A percentile compares a stretch with the other conserved stretches of the same genome.
Conservation (phyloP, 2,329 filamentous ascomycete genomes). For the Tolypocladium capitatum region DNA sequence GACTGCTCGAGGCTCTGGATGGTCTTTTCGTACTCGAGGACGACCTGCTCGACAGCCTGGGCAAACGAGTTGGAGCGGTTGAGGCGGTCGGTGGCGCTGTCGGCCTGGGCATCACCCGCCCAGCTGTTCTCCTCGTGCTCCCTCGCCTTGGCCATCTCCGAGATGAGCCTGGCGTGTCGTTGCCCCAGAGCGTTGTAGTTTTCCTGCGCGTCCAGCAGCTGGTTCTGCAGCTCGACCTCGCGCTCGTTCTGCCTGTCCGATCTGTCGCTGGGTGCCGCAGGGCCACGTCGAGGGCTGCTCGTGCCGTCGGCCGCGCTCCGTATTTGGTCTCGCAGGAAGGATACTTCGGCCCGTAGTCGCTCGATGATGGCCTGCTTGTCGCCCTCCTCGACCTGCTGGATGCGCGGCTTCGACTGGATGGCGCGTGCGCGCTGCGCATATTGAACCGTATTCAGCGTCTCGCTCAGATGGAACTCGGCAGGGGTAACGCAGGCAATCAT, state of each 20-base stretch:
- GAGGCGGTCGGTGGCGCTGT: constrained; percentile 72
- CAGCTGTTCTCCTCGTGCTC: constrained; percentile 53
- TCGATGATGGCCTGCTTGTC: constrained; percentile 94
- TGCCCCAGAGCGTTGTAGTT: constrained; percentile 86
- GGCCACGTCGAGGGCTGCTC: constrained; percentile 39
- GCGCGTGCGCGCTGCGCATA: constrained; percentile 92
- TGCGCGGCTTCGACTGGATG: constrained; percentile 94
- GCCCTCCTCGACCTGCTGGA: constrained; percentile 83
- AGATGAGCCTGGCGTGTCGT: constrained; percentile 88
- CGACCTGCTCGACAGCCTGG: constrained; percentile 88
- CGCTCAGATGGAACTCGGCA: constrained; percentile 91
- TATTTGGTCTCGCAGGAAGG: constrained; percentile 88
- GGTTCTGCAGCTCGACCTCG: constrained; percentile 84
- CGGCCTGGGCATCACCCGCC: constrained; percentile 48
- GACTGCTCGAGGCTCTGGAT: constrained; percentile 90
- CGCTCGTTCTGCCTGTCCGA: constrained; percentile 69
- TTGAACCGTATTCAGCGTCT: constrained; percentile 93
- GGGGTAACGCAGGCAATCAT: constrained; percentile 99
- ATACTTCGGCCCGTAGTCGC: constrained; percentile 81
- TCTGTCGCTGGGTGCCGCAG: constrained; percentile 49
- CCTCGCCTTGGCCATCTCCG: constrained; percentile 78
- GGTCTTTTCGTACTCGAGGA: constrained; percentile 96
- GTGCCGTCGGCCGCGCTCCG: constrained; percentile 65
- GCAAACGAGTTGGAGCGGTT: constrained; percentile 95
- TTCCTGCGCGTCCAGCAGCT: constrained; percentile 83